Evolutionary conservation across 345 rosid species (phyloP), one percentile per base, ranked within the genome.

Genomic region (Hirschfeldia incana): DNA sequence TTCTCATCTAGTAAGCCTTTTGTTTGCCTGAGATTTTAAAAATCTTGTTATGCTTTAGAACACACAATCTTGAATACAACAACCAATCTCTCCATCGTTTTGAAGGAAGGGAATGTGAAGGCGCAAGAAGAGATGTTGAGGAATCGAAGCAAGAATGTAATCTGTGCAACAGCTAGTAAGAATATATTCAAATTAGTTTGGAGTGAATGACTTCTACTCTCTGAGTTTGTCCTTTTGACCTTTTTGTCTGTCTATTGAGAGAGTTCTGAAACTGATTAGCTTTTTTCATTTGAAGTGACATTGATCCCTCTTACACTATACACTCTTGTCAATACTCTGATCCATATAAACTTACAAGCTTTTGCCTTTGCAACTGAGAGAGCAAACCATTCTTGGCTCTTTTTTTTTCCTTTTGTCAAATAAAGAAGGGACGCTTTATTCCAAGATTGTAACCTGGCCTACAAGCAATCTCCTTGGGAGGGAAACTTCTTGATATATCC

Each of bases 1-100:
- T 75, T 87, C 92, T 80, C 77, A 74, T 62, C 91, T 94, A 74
- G 97, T 92, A 87, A 89, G 98, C 88, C 34, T 27, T 57, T 59
- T 26, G 76, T 51, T 53, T 51, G 2, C 34, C 8, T 29, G 70
- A 33, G 4, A 21, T 21, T 21, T 21, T 29, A 29, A 2, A 29
- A 21, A 21, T 21, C 21, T 29, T 29, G 32, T 4, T 29, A 29
- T 29, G 3, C 4, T 42, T 44, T 44, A 12, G 3, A 44, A 44
- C 13, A 42, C 49, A 21, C 13, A 46, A 46, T 3, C 1, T 12
- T 12, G 15, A 46, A 51, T 51, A 51, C 58, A 51, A 51, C 6
- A 51, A 51, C 15, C 58, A 51, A 15, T 15, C 2, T 51, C 21
- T 51, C 26, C 26, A 51, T 51, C 15, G 8, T 15, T 15, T 51